Base-by-base conservation (phyloP, 768 basidiomycete species). In the Paxillus rubicundulus region DNA sequence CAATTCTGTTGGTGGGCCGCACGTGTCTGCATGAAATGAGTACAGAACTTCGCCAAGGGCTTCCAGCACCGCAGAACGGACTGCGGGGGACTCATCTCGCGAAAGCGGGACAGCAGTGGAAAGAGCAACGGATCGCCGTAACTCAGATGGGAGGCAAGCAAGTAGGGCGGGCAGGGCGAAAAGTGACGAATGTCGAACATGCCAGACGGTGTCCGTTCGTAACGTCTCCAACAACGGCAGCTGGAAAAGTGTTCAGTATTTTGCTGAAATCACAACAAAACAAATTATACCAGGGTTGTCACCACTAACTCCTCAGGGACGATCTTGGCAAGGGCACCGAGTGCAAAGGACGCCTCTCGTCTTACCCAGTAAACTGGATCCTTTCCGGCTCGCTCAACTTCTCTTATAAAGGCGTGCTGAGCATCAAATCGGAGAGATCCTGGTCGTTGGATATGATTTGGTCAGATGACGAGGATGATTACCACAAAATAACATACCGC, bases 1-100 rank as follows among this genome's bases (percentile, higher is more conserved):
- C 2, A 97, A 77, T 62, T 89, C 82, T 20, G 75, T 64, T 3
- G 95, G 95, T 9, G 89, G 89, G 1, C 87, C 88, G 18, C 57
- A 62, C 17, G 68, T 70, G 3, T 79, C 78, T 47, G 82, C 77
- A 50, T 81, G 77, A 68, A 98, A 98, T 12, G 89, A 82, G 65
- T 89, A 83, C 50, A 97, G 78, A 33, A 96, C 84, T 69, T 97
- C 94, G 2, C 94, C 95, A 5, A 97, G 78, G 18, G 90, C 80
- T 64, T 97, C 94, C 30, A 96, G 77, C 3, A 87, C 84, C 4
- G 89, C 90, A 14, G 81, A 80, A 18, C 91, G 86, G 21, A 97
- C 92, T 16, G 80, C 75, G 4, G 80, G 68, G 18, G 80, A 77
- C 39, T 79, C 76, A 66, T 95, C 92, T 21, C 66, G 67, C 16